Percentiles rank a stretch among this genome's conserved stretches.
Evolutionary conservation across 2,329 filamentous ascomycete genomes (phyloP).

Genomic region (Pleomassaria siparia): DNA sequence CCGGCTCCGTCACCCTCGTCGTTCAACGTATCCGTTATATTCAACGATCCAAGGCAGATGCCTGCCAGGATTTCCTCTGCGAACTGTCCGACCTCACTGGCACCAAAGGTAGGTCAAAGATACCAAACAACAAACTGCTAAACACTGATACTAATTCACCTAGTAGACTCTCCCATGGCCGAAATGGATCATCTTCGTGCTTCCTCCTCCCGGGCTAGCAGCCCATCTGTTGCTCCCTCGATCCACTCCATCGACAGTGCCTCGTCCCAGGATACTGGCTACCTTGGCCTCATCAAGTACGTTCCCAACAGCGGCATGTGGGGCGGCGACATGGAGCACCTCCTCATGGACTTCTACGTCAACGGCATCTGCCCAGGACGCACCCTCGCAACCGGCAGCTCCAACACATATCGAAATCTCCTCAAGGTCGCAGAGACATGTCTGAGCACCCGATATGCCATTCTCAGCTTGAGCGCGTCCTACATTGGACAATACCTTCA

Average conservation of each 20-base stretch:
- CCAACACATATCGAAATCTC: slow-evolving; percentile 30
- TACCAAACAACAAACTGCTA: neutral
- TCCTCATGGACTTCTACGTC: slow-evolving; percentile 34
- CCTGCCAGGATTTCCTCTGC: slow-evolving; percentile 37
- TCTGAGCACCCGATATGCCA: slow-evolving; percentile 32
- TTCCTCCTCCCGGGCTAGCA: slow-evolving; percentile 25
- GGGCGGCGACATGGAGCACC: slow-evolving; percentile 29
- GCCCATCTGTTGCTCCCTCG: slow-evolving; percentile 29
- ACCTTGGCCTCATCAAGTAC: slow-evolving; percentile 32
- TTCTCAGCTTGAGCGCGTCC: slow-evolving; percentile 35
- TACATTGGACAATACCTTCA: slow-evolving; percentile 35
- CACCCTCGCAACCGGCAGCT: slow-evolving; percentile 22
- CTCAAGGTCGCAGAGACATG: slow-evolving; percentile 27
- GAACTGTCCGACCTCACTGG: slow-evolving; percentile 36
- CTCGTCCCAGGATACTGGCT: slow-evolving; percentile 25
- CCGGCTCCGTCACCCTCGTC: slow-evolving; percentile 25
- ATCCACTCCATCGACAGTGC: slow-evolving; percentile 27
- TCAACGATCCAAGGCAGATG: slow-evolving; percentile 35
- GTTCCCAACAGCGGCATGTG: slow-evolving; percentile 21
- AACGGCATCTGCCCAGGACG: slow-evolving; percentile 36
- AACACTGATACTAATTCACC: slow-evolving; percentile 11
- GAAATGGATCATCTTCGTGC: slow-evolving; percentile 26
- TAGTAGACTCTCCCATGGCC: slow-evolving; percentile 30
- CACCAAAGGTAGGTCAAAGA: slow-evolving; percentile 30
- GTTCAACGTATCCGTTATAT: slow-evolving; percentile 37